Base-by-base conservation (phyloP, 2,329 filamentous ascomycete species). In the Ophiognomonia clavigignenti-juglandacearum region DNA sequence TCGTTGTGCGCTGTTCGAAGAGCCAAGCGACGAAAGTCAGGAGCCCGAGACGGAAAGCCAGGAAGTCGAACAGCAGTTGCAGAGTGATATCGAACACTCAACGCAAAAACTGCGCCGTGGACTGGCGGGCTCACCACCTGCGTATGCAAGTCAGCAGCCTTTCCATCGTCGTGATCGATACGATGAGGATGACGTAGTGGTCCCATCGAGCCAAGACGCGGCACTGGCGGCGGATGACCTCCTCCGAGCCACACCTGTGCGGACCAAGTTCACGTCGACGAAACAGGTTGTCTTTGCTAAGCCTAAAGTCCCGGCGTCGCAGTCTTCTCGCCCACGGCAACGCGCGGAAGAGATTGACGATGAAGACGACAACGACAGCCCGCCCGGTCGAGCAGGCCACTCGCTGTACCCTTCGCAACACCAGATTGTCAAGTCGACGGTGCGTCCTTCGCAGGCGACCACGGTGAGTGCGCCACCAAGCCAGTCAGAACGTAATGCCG, bases 11-110 rank as follows among this genome's bases (percentile, higher is more conserved):
- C 58, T 82, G 1, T 72, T 82, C 46, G 66, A 62, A 49, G 60
- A 57, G 13, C 40, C 27, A 5, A 42, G 23, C 11, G 61, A 64
- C 7, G 52, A 48, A 2, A 52, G 49, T 2, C 53, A 58, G 5
- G 54, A 57, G 0, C 57, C 59, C 24, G 47, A 63, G 47, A 71
- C 71, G 3, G 61, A 74, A 14, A 77, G 75, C 2, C 74, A 79
- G 50, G 70, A 79, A 54, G 58, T 78, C n/a, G 70, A 67, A 22
- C 69, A 72, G 7, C 77, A 80, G 51, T 61, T 80, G 19, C 65
- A 66, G 27, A 72, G 67, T 53, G 75, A 79, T 16, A 59, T 64
- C 14, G 42, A 55, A 19, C 55, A 59, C 23, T 57, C 59, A 6
- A 63, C 61, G 22, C 59, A 63, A 35, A 16, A 56, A 32, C 24